Evolutionary conservation across 768 basidiomycete genomes (phyloP), one percentile per base, ranked within the genome.

Genomic region (Pisolithus albus): DNA sequence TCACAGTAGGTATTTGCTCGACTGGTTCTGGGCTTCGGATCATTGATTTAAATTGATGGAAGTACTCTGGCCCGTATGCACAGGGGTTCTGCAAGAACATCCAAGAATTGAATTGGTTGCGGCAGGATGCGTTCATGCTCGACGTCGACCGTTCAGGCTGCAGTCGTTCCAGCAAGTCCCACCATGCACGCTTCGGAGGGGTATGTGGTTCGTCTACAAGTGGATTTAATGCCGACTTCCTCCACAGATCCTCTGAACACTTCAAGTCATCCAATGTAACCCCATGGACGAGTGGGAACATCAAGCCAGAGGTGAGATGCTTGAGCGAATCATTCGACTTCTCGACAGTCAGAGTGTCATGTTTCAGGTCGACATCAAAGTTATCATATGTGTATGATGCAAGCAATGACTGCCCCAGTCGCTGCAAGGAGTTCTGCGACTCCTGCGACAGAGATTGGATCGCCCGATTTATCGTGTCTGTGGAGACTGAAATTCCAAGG

Each of bases 311-410:
- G 7, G 63, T 69, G 4, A 64, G 41, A 46, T 64, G 63, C 11
- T 54, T 56, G 13, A 68, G 56, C 0, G 55, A 58, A 7, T 55
- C 39, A 41, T 52, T 34, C 15, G 54, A 52, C 16, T 64, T 59
- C 41, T 76, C 68, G 1, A 66, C 47, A 0, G 69, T 71, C 0
- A 67, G 68, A 7, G 62, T 50, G 0, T 57, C 15, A 9, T 56
- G 49, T 43, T 70, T 65, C 7, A 75, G 52, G 37, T 71, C 59
- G 5, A 75, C 61, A 53, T 78, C 73, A 26, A 76, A 64, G 56
- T 78, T 78, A 51, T 78, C 70, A 24, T 71, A 77, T 6, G 70
- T 69, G 56, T 64, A 71, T 5, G 55, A 49, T 1, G 61, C 52
- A 1, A 63, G 47, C 5, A 69, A 52, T 4, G 59, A 62, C 24